Evolutionary conservation across 2,329 filamentous ascomycete genomes (phyloP), one percentile per base, ranked within the genome.

Genomic region (Acrodontium crateriforme): DNA sequence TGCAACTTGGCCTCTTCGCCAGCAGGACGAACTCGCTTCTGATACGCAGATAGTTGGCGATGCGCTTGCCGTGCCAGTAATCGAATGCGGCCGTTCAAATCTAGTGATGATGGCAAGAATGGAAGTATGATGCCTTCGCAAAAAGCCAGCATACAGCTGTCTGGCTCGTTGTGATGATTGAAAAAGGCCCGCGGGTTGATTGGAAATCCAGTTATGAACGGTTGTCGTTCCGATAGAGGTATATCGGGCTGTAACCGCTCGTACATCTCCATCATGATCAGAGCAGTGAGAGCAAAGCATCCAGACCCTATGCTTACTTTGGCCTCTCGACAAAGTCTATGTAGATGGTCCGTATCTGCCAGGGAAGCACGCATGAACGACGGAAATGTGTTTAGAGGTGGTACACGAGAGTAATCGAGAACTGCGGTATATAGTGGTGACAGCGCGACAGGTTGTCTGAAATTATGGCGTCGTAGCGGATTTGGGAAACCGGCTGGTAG

Each of bases 131-230:
- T 55, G 5, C 60, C 60, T 24, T 62, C 59, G 38, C 49, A 53
- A 42, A 65, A 65, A 5, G 58, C 54, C 3, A 65, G 45, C 59
- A 63, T 63, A 31, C 59, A 56, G 16, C 50, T 56, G 17, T 63
- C 55, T 1, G 58, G 46, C 2, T 50, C 44, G n/a, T 46, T 44
- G 3, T 47, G 43, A 28, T 49, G 47, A 21, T 47, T 42, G 30
- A 63, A 60, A 40, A 49, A 49, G 5, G 55, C 49, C 6, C 60
- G 55, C 1, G 60, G 60, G 31, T 63, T 62, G 10, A 63, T 45
- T 0, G 60, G 60, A 28, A 63, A 64, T 9, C 55, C 58, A 3
- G 54, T 57, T 15, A 54, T 53, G 44, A 63, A 62, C 6, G 55
- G 49, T 11, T 41, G 44, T 12, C 50, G 50, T n/a, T 52, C 25